Percentiles rank a stretch among this genome's conserved stretches.
Conservation (phyloP, 2,329 filamentous ascomycete species). For the Trichoderma sp. region DNA sequence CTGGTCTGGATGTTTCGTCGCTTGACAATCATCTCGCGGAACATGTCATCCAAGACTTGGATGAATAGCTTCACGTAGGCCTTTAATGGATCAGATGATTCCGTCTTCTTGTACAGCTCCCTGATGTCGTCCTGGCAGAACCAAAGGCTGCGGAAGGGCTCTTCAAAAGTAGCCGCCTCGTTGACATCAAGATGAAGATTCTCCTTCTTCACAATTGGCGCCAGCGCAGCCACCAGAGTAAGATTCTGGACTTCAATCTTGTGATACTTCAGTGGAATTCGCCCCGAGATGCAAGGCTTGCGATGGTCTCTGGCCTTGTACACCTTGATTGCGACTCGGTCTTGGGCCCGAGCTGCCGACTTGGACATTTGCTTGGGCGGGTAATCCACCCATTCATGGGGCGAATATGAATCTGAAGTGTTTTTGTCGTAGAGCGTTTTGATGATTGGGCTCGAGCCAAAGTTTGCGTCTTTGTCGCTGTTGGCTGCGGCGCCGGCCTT, state of each 20-base stretch:
- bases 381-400: conserved; percentile 40
- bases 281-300: conserved; percentile 40
- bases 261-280: conserved; percentile 40
- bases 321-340: conserved; percentile 43
- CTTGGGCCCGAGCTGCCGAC: conserved; percentile 34
- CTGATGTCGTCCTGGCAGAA: conserved; percentile 45
- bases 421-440: conserved; percentile 42
- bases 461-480: conserved; percentile 26
- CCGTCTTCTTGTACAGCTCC: conserved; percentile 30
- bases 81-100: conserved; percentile 31
- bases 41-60: conserved; percentile 42
- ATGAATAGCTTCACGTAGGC: conserved; percentile 41
- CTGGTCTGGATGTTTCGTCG: conserved; percentile 35
- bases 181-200: conserved; percentile 38
- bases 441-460: conserved; percentile 32
- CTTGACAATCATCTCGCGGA: conserved; percentile 39
- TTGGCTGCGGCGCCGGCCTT: background rate
- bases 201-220: conserved; percentile 43
- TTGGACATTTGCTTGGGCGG: conserved; percentile 44
- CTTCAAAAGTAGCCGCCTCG: conserved; percentile 36
- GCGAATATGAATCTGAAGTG: conserved; percentile 21
- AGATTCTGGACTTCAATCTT: conserved; percentile 44
- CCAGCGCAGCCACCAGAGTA: conserved; percentile 40
- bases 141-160: conserved; percentile 43
- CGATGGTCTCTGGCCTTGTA: conserved; percentile 45